These are phyloP conservation scores for Cyclotella atomus DNA, from an alignment of 108 stramenopile genomes.

Conservation along the genomic window DNA sequence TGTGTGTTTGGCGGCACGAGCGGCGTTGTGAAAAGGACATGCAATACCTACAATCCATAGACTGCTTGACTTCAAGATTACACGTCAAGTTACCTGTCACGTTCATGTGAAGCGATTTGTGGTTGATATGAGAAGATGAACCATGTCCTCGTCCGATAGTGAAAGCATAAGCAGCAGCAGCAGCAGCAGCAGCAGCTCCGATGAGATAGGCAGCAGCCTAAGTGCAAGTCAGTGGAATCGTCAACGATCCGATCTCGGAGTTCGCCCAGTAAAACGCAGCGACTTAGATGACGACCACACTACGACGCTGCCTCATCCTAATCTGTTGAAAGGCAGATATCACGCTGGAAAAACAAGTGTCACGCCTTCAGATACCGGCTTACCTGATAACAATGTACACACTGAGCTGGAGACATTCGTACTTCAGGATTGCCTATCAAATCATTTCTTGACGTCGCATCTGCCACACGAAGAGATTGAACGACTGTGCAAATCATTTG, in stretches of 20 bases:
- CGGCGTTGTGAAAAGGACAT: conserved; percentile 7
- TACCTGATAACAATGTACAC: conserved; percentile 17
- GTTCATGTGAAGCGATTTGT: neutral
- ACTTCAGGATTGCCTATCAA: conserved; percentile 36
- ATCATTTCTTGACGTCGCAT: conserved; percentile 32
- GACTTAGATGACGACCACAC: neutral
- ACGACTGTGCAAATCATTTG: conserved; percentile 19
- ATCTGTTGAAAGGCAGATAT: neutral
- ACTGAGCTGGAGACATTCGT: conserved; percentile 39
- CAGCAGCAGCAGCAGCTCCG: conserved; percentile 1
- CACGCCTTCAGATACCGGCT: too few relatives aligned
- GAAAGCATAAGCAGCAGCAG: conserved; percentile 1
- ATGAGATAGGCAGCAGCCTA: conserved; percentile 13
- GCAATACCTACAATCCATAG: too few relatives aligned
- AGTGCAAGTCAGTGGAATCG: conserved; percentile 27
- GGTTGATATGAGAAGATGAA: too few relatives aligned
- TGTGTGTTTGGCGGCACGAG: conserved; percentile 10
- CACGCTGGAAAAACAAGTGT: too few relatives aligned
- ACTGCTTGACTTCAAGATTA: neutral
- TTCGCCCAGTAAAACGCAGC: neutral
- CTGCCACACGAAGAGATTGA: conserved; percentile 13
- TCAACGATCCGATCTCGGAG: neutral
- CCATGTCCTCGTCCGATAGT: conserved; percentile 19
- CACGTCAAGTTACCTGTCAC: neutral
- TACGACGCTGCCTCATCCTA: neutral